Evolutionary conservation across 176 grass and related monocot genomes (phyloP).

Genomic region (Triticum timopheevii): DNA sequence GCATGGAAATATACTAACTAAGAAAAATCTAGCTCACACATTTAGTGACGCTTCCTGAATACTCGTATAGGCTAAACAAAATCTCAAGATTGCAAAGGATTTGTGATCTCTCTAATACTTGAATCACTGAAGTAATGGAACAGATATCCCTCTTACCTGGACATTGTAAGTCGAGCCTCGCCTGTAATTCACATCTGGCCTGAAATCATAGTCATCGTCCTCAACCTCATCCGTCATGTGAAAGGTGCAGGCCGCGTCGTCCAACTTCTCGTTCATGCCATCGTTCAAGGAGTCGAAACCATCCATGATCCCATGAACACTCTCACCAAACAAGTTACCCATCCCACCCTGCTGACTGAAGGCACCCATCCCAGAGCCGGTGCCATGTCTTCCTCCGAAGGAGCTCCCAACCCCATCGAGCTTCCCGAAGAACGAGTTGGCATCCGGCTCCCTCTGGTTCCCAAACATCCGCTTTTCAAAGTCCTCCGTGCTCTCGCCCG

Average conservation of each 20-base stretch:
- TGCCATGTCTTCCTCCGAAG: slow-evolving; percentile 15
- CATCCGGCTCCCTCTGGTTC: neutral
- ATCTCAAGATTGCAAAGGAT: neutral
- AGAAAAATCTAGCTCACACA: neutral
- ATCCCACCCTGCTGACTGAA: neutral
- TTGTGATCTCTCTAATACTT: neutral
- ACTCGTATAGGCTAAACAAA: neutral
- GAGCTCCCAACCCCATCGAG: slow-evolving; percentile 49
- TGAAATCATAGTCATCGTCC: slow-evolving; percentile 54
- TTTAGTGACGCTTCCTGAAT: neutral
- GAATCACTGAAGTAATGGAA: neutral
- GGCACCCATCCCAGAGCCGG: slow-evolving; percentile 26
- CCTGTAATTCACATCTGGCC: slow-evolving; percentile 60
- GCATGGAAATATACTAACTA: neutral
- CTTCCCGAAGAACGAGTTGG: slow-evolving; percentile 37
- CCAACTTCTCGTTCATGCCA: slow-evolving; percentile 57
- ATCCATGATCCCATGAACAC: neutral
- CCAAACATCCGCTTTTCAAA: slow-evolving; percentile 54
- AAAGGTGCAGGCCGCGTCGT: slow-evolving; percentile 34
- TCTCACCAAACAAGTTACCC: slow-evolving; percentile 23
- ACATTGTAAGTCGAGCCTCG: slow-evolving; percentile 50
- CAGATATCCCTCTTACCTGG: slow-evolving; percentile 42
- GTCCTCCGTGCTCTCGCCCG: slow-evolving; percentile 32
- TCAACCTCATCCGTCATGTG: slow-evolving; percentile 32
- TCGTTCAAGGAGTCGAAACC: slow-evolving; percentile 56